Percentiles rank a stretch among this genome's conserved stretches.
Conservation (phyloP, 805 yeast genomes). For the Hanseniaspora occidentalis region DNA sequence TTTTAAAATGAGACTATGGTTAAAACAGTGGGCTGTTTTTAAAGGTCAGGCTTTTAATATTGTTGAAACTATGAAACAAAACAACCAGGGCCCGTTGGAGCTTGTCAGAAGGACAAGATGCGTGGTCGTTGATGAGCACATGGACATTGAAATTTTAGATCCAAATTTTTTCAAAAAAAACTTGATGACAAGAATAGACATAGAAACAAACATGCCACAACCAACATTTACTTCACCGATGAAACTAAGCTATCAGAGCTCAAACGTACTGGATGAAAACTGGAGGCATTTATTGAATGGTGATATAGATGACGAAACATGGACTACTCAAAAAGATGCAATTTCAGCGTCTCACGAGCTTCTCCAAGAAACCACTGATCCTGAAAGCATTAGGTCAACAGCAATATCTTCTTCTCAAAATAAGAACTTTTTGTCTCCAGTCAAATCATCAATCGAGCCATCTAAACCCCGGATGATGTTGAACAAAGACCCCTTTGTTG, state of each 20-base stretch:
- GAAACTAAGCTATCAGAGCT: slow-evolving; percentile 11
- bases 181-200: background rate
- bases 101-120: slow-evolving; percentile 46
- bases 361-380: no score
- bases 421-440: no score
- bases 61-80: slow-evolving; percentile 46
- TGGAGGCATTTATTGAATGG: slow-evolving; percentile 24
- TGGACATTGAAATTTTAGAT: slow-evolving; percentile 23
- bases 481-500: no score
- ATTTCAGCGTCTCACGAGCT: no score
- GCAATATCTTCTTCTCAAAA: no score
- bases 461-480: no score
- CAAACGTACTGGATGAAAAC: slow-evolving; percentile 9
- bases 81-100: slow-evolving; percentile 55
- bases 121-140: slow-evolving; percentile 46
- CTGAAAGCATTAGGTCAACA: no score
- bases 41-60: slow-evolving; percentile 72
- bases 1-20: slow-evolving; percentile 55
- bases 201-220: background rate
- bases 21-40: slow-evolving; percentile 52
- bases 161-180: background rate
- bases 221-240: slow-evolving; percentile 13
- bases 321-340: slow-evolving; percentile 7
- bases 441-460: no score
- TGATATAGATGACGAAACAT: slow-evolving; percentile 17